Base-by-base conservation (phyloP, 345 rosid genomes). In the Clausena lansium region DNA sequence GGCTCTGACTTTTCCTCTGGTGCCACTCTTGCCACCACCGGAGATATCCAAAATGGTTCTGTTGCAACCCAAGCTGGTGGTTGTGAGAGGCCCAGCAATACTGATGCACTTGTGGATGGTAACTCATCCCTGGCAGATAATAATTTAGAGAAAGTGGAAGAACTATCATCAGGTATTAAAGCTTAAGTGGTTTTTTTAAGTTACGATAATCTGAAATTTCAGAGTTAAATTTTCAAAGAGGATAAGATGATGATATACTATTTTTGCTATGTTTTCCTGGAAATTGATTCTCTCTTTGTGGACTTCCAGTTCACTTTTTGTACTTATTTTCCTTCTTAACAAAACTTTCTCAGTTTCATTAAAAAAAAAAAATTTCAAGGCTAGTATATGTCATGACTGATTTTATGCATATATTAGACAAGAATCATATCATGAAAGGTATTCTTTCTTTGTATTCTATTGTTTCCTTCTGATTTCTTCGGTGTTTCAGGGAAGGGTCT, bases 1-100 rank as follows among this genome's bases (percentile, higher is more conserved):
- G 86, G 81, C 55, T 91, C 90, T 65, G 93, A 91, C 86, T 89
- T 91, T 81, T 88, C 91, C 15, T 82, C 88, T 27, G 90, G 90
- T 80, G 91, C 89, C 30, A 77, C 87, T 84, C 92, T 89, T 65
- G 89, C 91, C 61, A 83, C 82, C 58, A 84, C 87, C 33, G 92
- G 86, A 75, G 88, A 85, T 78, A 67, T 83, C 52, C 93, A 74
- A 70, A 87, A 83, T 72, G 83, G 83, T 82, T 83, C 83, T 69
- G 27, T 79, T 58, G 63, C 86, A 70, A 74, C 80, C 76, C 90
- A 87, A 76, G 78, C 83, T 13, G 85, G 88, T 50, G 78, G 77
- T 61, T 81, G 66, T 84, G 96, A 89, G 87, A 89, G 81, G 82
- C 81, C 83, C 63, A 78, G 78, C 81, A 83, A 67, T 83, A 75